Conservation (phyloP, 345 rosid species). For the Psidium guajava region DNA sequence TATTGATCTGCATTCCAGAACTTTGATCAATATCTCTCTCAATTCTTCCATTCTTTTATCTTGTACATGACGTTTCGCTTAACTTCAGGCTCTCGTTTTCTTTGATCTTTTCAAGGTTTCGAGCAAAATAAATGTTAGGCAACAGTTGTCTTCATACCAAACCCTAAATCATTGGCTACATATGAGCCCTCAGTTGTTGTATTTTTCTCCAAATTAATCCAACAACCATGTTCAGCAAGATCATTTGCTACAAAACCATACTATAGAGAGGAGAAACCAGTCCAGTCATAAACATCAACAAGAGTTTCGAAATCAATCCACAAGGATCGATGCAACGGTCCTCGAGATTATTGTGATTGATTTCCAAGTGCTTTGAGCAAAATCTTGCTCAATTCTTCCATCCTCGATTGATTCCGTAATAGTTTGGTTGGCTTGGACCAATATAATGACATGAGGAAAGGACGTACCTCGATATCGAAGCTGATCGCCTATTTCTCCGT, state of each 20-base stretch:
- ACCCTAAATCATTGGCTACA: not conserved
- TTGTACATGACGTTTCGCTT: not conserved
- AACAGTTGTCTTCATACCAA: no score
- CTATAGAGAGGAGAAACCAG: not conserved
- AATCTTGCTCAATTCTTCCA: not conserved
- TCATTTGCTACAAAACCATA: not conserved
- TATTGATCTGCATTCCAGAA: not conserved
- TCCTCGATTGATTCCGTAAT: not conserved
- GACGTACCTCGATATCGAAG: not conserved
- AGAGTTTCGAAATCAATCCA: no score
- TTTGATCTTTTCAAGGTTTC: not conserved
- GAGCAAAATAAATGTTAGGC: no score
- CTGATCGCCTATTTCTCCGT: not conserved
- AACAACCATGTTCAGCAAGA: not conserved
- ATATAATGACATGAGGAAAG: not conserved
- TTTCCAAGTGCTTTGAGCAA: not conserved
- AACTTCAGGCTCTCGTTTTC: not conserved
- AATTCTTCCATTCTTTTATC: not conserved
- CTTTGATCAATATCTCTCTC: not conserved
- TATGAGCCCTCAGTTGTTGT: not conserved
- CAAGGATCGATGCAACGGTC: not conserved
- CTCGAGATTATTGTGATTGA: not conserved
- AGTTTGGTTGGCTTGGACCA: not conserved
- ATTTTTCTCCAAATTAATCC: not conserved
- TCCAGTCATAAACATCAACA: not conserved